Evolutionary conservation across 2,329 filamentous ascomycete species (phyloP).

Genomic region (Byssoonygena ceratinophila): DNA sequence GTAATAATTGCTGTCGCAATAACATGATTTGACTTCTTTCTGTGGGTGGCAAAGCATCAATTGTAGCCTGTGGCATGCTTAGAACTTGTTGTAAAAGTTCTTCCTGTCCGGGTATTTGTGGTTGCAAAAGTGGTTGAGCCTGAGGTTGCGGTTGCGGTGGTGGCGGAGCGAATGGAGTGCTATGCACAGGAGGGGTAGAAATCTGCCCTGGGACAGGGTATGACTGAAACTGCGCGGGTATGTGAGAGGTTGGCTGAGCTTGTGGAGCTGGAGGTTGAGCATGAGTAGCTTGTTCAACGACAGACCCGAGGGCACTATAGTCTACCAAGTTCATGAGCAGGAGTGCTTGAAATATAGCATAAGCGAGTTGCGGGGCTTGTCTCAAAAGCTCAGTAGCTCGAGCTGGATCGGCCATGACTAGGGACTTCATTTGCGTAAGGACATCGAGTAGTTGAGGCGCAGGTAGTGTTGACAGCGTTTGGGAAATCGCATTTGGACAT

Average conservation of each 20-base stretch:
- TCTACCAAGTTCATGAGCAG: conserved; percentile 89
- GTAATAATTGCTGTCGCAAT: conserved; percentile 58
- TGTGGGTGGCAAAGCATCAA: conserved; percentile 64
- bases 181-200: conserved; percentile 43
- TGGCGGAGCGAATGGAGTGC: conserved; percentile 32
- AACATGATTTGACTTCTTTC: conserved; percentile 71
- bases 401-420: conserved; percentile 69
- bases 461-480: conserved; percentile 76
- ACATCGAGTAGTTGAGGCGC: conserved; percentile 86
- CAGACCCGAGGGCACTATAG: conserved; percentile 66
- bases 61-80: conserved; percentile 65
- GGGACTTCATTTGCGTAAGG: conserved; percentile 82
- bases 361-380: conserved; percentile 83
- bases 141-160: conserved; percentile 28
- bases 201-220: conserved; percentile 37
- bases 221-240: conserved; percentile 30
- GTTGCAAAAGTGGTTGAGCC: conserved; percentile 32
- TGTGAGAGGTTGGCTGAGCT: conserved; percentile 29
- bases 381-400: conserved; percentile 77
- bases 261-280: conserved; percentile 33
- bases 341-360: conserved; percentile 88
- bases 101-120: conserved; percentile 50
- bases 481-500: conserved; percentile 82
- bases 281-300: conserved; percentile 55
- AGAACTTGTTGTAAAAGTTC: conserved; percentile 72